Base-by-base conservation (phyloP, 306 rosid genomes). In the Acmispon strigosus region DNA sequence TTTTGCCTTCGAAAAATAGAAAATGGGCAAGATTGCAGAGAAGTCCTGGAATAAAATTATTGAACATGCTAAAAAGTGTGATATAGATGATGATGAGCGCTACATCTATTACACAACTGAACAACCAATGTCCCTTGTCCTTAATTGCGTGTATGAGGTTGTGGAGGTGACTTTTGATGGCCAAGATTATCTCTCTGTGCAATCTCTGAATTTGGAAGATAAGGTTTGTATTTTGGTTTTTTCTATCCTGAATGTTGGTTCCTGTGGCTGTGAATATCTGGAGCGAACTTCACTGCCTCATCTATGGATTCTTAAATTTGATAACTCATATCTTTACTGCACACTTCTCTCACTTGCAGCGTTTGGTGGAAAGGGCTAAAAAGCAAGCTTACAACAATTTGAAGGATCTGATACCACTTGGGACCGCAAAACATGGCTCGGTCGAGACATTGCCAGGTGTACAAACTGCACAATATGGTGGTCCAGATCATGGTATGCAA, bases 31-130 rank as follows among this genome's bases (percentile, higher is more conserved):
- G 1, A 41, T 69, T 74, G 27, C 80, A 0, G 70, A 22, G 17
- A 75, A 10, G 51, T 8, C 11, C 5, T 86, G 88, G 96, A 47
- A 49, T 0, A 22, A 1, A 10, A 85, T 88, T 36, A 52, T 84
- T 62, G 58, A 48, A 3, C 91, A 90, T 39, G 96, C 96, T n/a
- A 22, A 34, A 52, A 3, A 58, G 20, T 79, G 86, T 72, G 36
- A 6, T 4, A 6, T 51, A 5, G 77, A 82, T 2, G 69, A 83
- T 10, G 39, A 13, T 32, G 39, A 27, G 12, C 43, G 43, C 47
- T 79, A 67, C 66, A 2, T 2, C 8, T 83, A 67, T 71, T 18
- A 13, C 8, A 1, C 9, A 39, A 6, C 44, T 34, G 50, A 62
- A 29, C 36, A 10, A 5, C 0, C 8, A 1, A 15, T 29, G 32